Evolutionary conservation across 1,284 basidiomycete species (phyloP), one percentile per base, ranked within the genome.

Genomic region (Fomitopsis palustris): DNA sequence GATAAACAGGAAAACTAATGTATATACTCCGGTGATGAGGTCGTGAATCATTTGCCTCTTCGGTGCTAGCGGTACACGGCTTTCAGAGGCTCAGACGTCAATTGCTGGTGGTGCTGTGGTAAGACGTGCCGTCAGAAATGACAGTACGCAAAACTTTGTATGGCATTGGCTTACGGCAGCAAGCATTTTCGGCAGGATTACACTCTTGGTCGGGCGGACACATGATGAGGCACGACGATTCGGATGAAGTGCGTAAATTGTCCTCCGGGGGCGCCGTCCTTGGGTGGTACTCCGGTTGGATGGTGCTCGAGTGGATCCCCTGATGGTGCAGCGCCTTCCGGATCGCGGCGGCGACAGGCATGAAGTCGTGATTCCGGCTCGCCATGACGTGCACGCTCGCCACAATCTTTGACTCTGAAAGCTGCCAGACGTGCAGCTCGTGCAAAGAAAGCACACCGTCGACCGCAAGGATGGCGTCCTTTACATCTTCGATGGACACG

Each of bases 371-470:
- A 47, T 83, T 81, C 58, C 87, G 82, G 33, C 87, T 88, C 25
- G 96, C 88, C 62, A 94, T 84, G 52, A 99, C 93, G 75, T 99
- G 97, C 19, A 99, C 95, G 0, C 93, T 96, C 4, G 96, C 96
- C 38, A 99, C 92, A 55, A 95, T 87, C 71, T 97, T 98, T 63
- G 81, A 82, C 74, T 94, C 92, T 17, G 88, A 89, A 35, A 96
- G 79, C 71, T 97, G 95, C 97, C 97, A 99, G 57, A 99, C 87
- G 75, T 99, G 97, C 33, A 99, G 81, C 69, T 96, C 95, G 72
- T 99, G 97, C 33, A 99, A 81, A 27, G 93, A 94, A 59, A 93
- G 79, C 23, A 99, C 96, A 47, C 97, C 96, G 2, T 89, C 82
- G 17, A 98, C 90, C 6, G 77, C 76, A 27, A 91, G 78, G 63